These are phyloP conservation scores for Akebia trifoliata DNA, from an alignment of 164 flowering plant species.

Conservation along the genomic window DNA sequence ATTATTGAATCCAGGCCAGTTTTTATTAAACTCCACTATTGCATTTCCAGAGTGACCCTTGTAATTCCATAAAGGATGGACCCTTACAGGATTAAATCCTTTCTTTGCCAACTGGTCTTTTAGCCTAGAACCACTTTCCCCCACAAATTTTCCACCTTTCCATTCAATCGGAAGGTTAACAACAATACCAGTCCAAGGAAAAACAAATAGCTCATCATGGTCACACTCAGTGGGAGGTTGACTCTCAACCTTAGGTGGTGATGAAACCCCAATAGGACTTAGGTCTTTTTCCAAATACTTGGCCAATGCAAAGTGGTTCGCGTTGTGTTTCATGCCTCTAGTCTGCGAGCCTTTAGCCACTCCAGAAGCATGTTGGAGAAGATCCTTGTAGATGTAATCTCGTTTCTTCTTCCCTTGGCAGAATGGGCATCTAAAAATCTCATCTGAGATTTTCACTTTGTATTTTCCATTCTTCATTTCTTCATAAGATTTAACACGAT, in stretches of 20 bases:
- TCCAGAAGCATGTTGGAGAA: conserved; percentile 80
- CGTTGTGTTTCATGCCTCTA: conserved; percentile 59
- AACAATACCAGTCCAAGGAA: conserved; percentile 78
- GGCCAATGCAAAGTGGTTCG: conserved; percentile 64
- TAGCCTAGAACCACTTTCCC: conserved; percentile 69
- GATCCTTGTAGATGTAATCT: conserved; percentile 52
- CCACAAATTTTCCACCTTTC: conserved; percentile 60
- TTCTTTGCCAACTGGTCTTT: conserved; percentile 50
- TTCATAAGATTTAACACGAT: conserved; percentile 42
- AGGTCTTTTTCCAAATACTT: conserved; percentile 60
- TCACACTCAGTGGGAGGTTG: conserved; percentile 29
- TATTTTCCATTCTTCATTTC: conserved; percentile 51
- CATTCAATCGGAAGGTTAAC: conserved; percentile 57
- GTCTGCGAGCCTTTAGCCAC: conserved; percentile 59
- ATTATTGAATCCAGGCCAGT: conserved; percentile 72
- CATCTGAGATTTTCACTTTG: conserved; percentile 38
- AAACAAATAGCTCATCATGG: conserved; percentile 59
- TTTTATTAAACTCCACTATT: conserved; percentile 63
- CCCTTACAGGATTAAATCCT: conserved; percentile 72
- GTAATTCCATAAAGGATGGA: conserved; percentile 63
- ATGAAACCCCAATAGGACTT: conserved; percentile 22
- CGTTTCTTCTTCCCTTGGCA: conserved; percentile 64
- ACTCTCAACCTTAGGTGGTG: conserved; percentile 22
- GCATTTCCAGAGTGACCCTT: conserved; percentile 74
- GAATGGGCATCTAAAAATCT: conserved; percentile 58